Percentiles rank a stretch among this genome's conserved stretches.
Conservation (phyloP, 805 yeast species). For the Vanderwaltozyma polyspora region DNA sequence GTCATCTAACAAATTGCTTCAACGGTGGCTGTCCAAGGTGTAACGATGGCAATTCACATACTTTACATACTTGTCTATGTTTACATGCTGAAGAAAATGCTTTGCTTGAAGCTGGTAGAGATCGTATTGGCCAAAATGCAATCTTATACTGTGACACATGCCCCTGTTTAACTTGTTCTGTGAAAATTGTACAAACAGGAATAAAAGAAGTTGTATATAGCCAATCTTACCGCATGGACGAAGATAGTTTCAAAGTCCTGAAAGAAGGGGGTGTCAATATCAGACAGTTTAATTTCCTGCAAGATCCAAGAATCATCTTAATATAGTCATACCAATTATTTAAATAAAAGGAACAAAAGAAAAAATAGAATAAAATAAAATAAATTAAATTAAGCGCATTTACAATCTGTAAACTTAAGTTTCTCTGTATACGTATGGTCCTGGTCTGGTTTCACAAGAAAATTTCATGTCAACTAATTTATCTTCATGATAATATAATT, state of each 20-base stretch:
- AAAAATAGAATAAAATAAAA: not conserved
- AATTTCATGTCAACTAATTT: conserved; percentile 38
- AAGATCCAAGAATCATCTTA: conserved; percentile 20
- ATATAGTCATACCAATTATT: conserved; percentile 5
- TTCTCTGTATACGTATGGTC: conserved; percentile 46
- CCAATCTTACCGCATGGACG: conserved; percentile 88
- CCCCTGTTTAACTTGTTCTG: conserved; percentile 92
- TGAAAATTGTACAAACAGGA: conserved; percentile 90
- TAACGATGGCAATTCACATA: conserved; percentile 59
- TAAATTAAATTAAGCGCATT: no score
- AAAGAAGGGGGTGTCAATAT: conserved; percentile 61
- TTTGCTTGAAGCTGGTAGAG: conserved; percentile 84
- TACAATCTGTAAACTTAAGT: no score
- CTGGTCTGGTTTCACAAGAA: conserved; percentile 38
- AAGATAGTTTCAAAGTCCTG: conserved; percentile 57
- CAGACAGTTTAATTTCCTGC: conserved; percentile 40
- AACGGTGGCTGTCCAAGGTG: conserved; percentile 94
- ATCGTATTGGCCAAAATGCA: conserved; percentile 53
- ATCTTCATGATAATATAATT: conserved; percentile 44
- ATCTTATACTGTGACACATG: conserved; percentile 89
- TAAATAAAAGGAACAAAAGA: not conserved
- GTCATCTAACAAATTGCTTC: conserved; percentile 77
- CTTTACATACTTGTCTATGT: conserved; percentile 77
- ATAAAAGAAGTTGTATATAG: conserved; percentile 86
- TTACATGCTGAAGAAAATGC: conserved; percentile 98